phyloP scores from a whole-genome alignment of 139 green algal genomes.

The Closterium sp. region DNA sequence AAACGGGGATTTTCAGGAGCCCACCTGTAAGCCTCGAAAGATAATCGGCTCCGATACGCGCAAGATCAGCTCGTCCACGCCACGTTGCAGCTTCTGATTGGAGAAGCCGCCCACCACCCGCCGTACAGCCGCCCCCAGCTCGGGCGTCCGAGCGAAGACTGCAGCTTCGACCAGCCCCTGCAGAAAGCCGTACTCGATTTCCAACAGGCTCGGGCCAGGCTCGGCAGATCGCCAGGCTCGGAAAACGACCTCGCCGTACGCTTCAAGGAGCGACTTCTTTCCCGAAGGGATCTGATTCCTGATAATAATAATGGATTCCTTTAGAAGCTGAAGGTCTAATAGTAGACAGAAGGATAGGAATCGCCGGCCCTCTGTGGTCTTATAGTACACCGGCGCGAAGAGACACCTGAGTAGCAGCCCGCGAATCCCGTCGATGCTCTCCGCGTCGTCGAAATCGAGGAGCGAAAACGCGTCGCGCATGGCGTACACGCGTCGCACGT shows the following conservation, averaged over 20 bases:
- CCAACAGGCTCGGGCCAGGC: constrained; percentile 56
- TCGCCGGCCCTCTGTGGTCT: constrained; percentile 63
- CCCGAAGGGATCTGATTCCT: constrained; percentile 73
- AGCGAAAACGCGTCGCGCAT: constrained; percentile 65
- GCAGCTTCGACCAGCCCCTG: constrained; percentile 57
- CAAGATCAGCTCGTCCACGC: constrained; percentile 69
- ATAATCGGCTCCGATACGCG: constrained; percentile 81
- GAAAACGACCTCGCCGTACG: constrained; percentile 78
- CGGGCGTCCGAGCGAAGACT: constrained; percentile 60
- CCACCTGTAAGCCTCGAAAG: constrained; percentile 60
- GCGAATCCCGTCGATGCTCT: constrained; percentile 24
- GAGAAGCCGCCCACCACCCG: constrained; percentile 66
- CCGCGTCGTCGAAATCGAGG: constrained; percentile 74
- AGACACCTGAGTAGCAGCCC: constrained; percentile 67
- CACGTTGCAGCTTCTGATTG: constrained; percentile 55
- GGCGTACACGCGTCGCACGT: constrained; percentile 70
- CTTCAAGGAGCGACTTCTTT: constrained; percentile 66
- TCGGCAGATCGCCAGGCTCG: constrained; percentile 66
- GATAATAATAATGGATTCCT: constrained; percentile 70
- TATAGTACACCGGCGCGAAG: constrained; percentile 70
- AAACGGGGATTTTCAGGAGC: neutral
- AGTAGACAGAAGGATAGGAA: constrained; percentile 72
- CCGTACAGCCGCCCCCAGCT: constrained; percentile 62
- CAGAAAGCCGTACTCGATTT: constrained; percentile 65
- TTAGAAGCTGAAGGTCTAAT: constrained; percentile 64